Evolutionary conservation across 2,329 filamentous ascomycete genomes (phyloP).

Genomic region (Shiraia sp.): DNA sequence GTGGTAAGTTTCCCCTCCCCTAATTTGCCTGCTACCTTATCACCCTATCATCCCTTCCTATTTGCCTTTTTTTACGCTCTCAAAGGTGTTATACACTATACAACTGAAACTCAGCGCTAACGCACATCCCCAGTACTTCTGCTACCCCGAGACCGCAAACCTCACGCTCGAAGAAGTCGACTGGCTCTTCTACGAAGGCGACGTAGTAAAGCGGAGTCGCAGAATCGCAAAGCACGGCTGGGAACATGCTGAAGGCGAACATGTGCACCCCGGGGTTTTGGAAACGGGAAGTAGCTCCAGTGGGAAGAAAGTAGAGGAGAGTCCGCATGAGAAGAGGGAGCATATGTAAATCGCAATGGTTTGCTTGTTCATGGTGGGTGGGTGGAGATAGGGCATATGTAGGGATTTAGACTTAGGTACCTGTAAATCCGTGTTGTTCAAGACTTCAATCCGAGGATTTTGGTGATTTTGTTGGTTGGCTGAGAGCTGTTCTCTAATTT

Average conservation of each 20-base stretch:
- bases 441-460: too few species aligned
- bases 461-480: too few species aligned
- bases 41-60: too few species aligned
- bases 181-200: slow-evolving; percentile 37
- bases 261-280: slow-evolving; percentile 6
- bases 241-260: slow-evolving; percentile 18
- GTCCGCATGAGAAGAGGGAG: slow-evolving; percentile 15
- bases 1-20: slow-evolving; percentile 29
- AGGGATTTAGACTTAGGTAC: too few species aligned
- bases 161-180: slow-evolving; percentile 44
- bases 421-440: too few species aligned
- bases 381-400: too few species aligned
- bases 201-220: slow-evolving; percentile 26
- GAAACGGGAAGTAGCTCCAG: slow-evolving; percentile 17
- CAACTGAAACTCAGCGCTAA: too few species aligned
- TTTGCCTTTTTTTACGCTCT: too few species aligned
- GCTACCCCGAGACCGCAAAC: slow-evolving; percentile 42
- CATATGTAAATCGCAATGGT: too few species aligned
- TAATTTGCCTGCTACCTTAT: slow-evolving; percentile 1
- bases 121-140: slow-evolving; percentile 46
- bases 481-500: too few species aligned
- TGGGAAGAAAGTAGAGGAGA: slow-evolving; percentile 13
- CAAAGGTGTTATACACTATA: too few species aligned
- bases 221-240: slow-evolving; percentile 31
- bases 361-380: too few species aligned